Percentiles rank a stretch among this genome's conserved stretches.
Conservation (phyloP, 257 asterid species). For the Scutellaria galericulata region DNA sequence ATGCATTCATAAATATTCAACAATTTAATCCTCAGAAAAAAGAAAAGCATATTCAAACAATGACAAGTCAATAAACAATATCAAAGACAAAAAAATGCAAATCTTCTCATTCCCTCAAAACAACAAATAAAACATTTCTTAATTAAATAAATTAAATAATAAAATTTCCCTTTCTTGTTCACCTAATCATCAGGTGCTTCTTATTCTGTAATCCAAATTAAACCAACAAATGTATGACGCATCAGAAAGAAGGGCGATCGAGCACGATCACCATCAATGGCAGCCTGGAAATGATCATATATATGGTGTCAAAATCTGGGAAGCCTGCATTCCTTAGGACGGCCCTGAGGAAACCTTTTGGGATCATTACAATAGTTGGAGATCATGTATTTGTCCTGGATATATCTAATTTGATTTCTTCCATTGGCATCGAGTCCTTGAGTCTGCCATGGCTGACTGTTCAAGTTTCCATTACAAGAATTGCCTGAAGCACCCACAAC, state of each 20-base stretch:
- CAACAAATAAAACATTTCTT: neutral
- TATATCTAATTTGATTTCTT: slow-evolving; percentile 46
- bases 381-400: slow-evolving; percentile 47
- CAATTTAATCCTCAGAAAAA: too few species aligned
- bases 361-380: slow-evolving; percentile 51
- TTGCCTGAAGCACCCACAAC: slow-evolving; percentile 26
- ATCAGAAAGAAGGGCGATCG: neutral
- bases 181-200: neutral
- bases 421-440: slow-evolving; percentile 51
- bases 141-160: neutral
- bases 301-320: slow-evolving; percentile 37
- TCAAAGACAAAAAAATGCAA: neutral
- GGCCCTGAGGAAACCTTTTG: slow-evolving; percentile 48
- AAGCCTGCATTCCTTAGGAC: slow-evolving; percentile 49
- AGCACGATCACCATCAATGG: neutral
- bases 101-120: slow-evolving; percentile 2
- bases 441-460: slow-evolving; percentile 50
- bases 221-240: neutral
- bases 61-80: neutral
- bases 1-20: too few species aligned
- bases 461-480: slow-evolving; percentile 33
- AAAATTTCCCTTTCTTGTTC: neutral
- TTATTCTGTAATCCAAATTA: neutral
- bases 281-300: neutral
- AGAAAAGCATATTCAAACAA: neutral